Conservation (phyloP, 352 stramenopile species). For the Pythium rishiriense region DNA sequence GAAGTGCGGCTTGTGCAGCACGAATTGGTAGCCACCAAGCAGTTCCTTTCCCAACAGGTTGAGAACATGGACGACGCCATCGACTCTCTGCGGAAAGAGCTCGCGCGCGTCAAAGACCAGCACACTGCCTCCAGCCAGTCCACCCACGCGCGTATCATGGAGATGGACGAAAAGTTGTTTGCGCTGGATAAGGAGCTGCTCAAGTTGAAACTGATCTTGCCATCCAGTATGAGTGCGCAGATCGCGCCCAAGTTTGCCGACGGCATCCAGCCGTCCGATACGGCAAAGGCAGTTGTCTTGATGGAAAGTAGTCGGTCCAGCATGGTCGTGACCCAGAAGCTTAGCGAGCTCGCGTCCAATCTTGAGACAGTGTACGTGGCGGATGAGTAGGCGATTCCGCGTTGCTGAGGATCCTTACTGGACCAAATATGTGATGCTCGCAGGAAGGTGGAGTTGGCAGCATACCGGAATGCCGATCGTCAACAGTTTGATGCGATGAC, state of each 20-base stretch:
- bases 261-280: slow-evolving; percentile 4
- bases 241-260: slow-evolving; percentile 25
- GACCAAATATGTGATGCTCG: background rate
- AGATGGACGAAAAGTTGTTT: slow-evolving; percentile 65
- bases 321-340: slow-evolving; percentile 33
- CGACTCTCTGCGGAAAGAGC: slow-evolving; percentile 39
- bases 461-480: slow-evolving; percentile 47
- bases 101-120: slow-evolving; percentile 33
- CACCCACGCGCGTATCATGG: slow-evolving; percentile 29
- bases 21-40: slow-evolving; percentile 38
- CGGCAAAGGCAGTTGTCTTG: slow-evolving; percentile 4
- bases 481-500: slow-evolving; percentile 65
- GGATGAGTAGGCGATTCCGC: background rate
- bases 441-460: slow-evolving; percentile 42
- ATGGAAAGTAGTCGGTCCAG: background rate
- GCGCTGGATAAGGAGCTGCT: slow-evolving; percentile 66
- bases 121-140: slow-evolving; percentile 31
- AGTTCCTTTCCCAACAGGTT: slow-evolving; percentile 43
- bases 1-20: slow-evolving; percentile 52
- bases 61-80: slow-evolving; percentile 46
- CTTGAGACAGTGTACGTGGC: slow-evolving; percentile 39
- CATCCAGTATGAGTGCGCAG: slow-evolving; percentile 43
- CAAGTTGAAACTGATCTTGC: slow-evolving; percentile 57
- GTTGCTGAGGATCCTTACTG: background rate
- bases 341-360: slow-evolving; percentile 42